phyloP scores from a whole-genome alignment of 2,329 filamentous ascomycete species.

The Ophiocordyceps sinensis region DNA sequence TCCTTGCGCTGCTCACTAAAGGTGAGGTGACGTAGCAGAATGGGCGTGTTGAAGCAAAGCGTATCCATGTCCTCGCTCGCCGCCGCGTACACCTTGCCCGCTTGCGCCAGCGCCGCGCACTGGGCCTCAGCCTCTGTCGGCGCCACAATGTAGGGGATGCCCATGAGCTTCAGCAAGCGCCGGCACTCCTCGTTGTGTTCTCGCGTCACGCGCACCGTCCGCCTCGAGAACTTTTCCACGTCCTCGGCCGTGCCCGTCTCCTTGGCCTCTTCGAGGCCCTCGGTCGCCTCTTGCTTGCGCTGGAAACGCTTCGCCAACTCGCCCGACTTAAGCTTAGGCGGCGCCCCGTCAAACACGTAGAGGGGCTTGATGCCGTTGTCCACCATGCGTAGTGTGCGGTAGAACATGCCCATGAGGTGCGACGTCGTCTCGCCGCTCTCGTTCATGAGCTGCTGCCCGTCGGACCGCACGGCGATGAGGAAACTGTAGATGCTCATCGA shows the following conservation, averaged over 20 bases:
- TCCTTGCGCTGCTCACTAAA: conserved; percentile 97
- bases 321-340: conserved; percentile 93
- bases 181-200: conserved; percentile 97
- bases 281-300: conserved; percentile 82
- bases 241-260: conserved; percentile 94
- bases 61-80: conserved; percentile 99
- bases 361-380: conserved; percentile 98
- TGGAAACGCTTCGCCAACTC: conserved; percentile 94
- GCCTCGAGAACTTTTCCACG: conserved; percentile 91
- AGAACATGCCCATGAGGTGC: conserved; percentile 98
- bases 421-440: conserved; percentile 94
- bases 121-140: conserved; percentile 97
- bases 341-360: conserved; percentile 94
- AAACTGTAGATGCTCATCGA: conserved; percentile 99
- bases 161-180: conserved; percentile 83
- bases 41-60: conserved; percentile 83
- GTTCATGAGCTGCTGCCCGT: conserved; percentile 90
- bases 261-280: conserved; percentile 86
- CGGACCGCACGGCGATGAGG: conserved; percentile 90
- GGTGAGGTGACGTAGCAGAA: conserved; percentile 81
- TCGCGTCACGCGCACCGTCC: conserved; percentile 86
- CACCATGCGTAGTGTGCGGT: conserved; percentile 93
- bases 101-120: conserved; percentile 76
- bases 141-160: conserved; percentile 85
- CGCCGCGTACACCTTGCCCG: conserved; percentile 91